These are phyloP conservation scores for Penicillium pulvis DNA, from an alignment of 495 filamentous ascomycete species.

Conservation along the genomic window DNA sequence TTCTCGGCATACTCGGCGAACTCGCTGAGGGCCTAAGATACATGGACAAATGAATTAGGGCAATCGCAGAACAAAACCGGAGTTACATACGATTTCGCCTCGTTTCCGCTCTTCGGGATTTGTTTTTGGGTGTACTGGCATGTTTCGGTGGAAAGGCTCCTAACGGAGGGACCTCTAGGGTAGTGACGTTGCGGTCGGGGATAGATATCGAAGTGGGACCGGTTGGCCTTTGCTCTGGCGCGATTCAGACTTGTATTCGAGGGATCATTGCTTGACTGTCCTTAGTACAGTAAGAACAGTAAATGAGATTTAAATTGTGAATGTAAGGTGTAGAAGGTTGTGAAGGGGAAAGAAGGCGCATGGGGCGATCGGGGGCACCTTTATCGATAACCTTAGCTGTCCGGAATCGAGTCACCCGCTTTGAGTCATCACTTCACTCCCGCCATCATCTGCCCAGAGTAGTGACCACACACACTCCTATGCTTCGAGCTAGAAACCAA, in stretches of 20 bases:
- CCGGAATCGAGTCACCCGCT: constrained; percentile 21
- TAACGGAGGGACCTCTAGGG: constrained; percentile 16
- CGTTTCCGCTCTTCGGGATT: constrained; percentile 75
- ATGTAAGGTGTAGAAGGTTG: neutral
- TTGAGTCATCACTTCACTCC: constrained; percentile 31
- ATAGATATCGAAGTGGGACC: constrained; percentile 17
- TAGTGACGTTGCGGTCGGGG: constrained; percentile 30
- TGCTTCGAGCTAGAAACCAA: constrained; percentile 12
- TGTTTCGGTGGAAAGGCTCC: constrained; percentile 18
- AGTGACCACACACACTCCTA: constrained; percentile 2
- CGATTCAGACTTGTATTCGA: constrained; percentile 47
- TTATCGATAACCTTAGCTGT: constrained; percentile 39
- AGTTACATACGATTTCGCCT: constrained; percentile 72
- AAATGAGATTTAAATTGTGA: constrained; percentile 7
- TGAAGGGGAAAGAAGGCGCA: neutral
- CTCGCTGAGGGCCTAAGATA: constrained; percentile 79
- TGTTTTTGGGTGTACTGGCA: constrained; percentile 54
- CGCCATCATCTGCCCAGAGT: constrained; percentile 7
- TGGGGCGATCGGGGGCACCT: constrained; percentile 27
- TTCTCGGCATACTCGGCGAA: constrained; percentile 98
- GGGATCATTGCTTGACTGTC: constrained; percentile 44
- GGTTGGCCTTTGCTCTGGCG: constrained; percentile 25
- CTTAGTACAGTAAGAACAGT: constrained; percentile 8
- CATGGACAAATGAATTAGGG: constrained; percentile 10
- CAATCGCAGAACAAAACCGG: neutral